A percentile compares a stretch with the other conserved stretches of the same genome.
Evolutionary conservation across 2,329 filamentous ascomycete species (phyloP).

Genomic region (Grosmannia penicillata): DNA sequence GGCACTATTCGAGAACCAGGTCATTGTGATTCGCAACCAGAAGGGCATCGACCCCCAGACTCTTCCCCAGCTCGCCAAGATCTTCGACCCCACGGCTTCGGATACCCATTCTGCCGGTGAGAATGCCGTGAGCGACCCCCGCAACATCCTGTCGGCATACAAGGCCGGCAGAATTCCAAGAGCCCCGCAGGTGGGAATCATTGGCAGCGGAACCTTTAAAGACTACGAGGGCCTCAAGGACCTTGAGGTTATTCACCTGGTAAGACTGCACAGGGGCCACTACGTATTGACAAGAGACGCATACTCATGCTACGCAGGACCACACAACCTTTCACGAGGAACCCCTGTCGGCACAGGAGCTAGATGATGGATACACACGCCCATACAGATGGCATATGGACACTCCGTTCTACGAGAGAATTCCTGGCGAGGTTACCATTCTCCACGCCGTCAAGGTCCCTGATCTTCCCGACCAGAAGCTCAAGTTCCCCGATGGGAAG

Average conservation of each 20-base stretch:
- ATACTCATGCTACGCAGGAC: conserved; percentile 1
- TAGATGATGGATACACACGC: conserved; percentile 27
- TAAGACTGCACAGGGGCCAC: not conserved
- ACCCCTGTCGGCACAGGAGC: conserved; percentile 25
- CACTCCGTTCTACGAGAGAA: conserved; percentile 57
- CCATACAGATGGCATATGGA: conserved; percentile 74
- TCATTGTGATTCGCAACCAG: conserved; percentile 9
- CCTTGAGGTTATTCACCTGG: conserved; percentile 7
- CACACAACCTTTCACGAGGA: conserved; percentile 9
- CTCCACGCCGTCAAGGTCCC: conserved; percentile 60
- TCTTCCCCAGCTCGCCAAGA: conserved; percentile 5
- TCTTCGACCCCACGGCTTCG: conserved; percentile 7
- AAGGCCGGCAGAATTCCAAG: conserved; percentile 6
- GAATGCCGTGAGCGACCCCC: conserved; percentile 8
- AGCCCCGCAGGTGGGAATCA: conserved; percentile 9
- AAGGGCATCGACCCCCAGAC: conserved; percentile 3
- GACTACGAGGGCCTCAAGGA: conserved; percentile 7
- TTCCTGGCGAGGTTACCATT: conserved; percentile 57
- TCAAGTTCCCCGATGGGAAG: conserved; percentile 6
- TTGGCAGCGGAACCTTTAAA: conserved; percentile 7
- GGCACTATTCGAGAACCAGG: conserved; percentile 8
- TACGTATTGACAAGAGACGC: not conserved
- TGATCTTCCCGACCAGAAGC: conserved; percentile 15
- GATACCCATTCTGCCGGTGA: conserved; percentile 9
- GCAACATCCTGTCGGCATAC: conserved; percentile 9